Base-by-base conservation (phyloP, 2,329 filamentous ascomycete species). In the Arthrobotrys sinensis region DNA sequence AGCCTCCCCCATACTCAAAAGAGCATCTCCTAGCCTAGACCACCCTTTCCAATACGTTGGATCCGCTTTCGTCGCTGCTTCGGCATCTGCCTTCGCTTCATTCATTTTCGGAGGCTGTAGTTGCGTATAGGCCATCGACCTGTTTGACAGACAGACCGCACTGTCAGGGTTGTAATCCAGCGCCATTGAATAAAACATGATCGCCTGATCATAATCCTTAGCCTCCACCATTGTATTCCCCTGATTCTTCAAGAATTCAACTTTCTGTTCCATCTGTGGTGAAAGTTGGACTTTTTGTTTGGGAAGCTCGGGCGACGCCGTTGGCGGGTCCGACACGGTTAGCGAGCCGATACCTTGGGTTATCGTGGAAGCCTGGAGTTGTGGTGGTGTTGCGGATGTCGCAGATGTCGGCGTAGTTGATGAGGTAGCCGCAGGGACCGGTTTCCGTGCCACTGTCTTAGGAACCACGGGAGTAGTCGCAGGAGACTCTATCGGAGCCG, bases 181-280 rank as follows among this genome's bases (percentile, higher is more conserved):
- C 14, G 73, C 73, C 73, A 77, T 77, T 5, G 73, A 66, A 24
- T 77, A 77, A 46, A 77, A 77, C 73, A 77, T 77, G 45, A 77
- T 63, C 7, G 73, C 73, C 12, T 77, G 73, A 16, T 77, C 73
- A 45, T 70, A 77, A 19, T 77, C 52, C 57, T 71, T 77, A 1
- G 73, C 73, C 19, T 77, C 73, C 4, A 71, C 73, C 73, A 77
- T 77, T 12, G 60, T 66, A 67, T 77, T 77, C 10, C 73, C 73
- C 50, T 77, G 73, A 40, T 71, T 71, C 34, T 77, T 77, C 34
- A 77, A 53, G 36, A 77, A 77, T 10, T 77, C 73, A 16, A 77
- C 73, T 21, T 77, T 77, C 12, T 77, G 73, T 24, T 77, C 73
- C 65, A 77, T 66, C 16, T 77, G 73, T 6, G 73, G 73, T 7